phyloP scores from a whole-genome alignment of 169 alveolate genomes.

The Prorocentrum cordatum region DNA sequence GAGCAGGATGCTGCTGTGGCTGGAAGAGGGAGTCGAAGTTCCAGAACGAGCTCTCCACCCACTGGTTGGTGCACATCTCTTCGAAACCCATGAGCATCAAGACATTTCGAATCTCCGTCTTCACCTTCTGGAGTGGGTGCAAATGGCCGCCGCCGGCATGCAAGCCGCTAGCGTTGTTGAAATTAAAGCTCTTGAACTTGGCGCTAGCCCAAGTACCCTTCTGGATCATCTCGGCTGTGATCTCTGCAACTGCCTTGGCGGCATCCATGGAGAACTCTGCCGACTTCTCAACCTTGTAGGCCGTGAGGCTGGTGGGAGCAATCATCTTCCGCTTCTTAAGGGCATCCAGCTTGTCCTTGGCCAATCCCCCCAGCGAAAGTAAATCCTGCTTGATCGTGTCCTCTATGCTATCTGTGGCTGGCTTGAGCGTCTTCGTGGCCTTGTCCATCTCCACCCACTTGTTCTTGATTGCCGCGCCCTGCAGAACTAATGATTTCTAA shows the following conservation, averaged over 20 bases:
- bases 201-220: conserved; percentile 34
- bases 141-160: background rate
- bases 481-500: too few species aligned
- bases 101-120: conserved; percentile 55
- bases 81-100: conserved; percentile 78
- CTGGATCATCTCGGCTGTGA: conserved; percentile 8
- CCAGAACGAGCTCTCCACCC: conserved; percentile 98
- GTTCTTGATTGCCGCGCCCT: conserved; percentile 24
- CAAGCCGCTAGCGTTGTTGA: conserved; percentile 18
- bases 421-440: background rate
- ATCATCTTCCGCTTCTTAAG: conserved; percentile 73
- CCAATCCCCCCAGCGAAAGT: too few species aligned
- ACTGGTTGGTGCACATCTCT: conserved; percentile 98
- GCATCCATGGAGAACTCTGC: conserved; percentile 32
- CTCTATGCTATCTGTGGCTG: background rate
- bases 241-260: conserved; percentile 11
- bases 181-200: conserved; percentile 22
- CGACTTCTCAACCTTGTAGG: conserved; percentile 71
- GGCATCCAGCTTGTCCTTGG: conserved; percentile 33
- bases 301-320: conserved; percentile 52
- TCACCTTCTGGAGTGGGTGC: conserved; percentile 25
- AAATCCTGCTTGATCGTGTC: background rate
- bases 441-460: conserved; percentile 36
- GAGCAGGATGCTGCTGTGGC: conserved; percentile 99
- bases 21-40: conserved; percentile 98